Evolutionary conservation across 1,284 basidiomycete species (phyloP).

Genomic region (Tilletiopsis washingtonensis): DNA sequence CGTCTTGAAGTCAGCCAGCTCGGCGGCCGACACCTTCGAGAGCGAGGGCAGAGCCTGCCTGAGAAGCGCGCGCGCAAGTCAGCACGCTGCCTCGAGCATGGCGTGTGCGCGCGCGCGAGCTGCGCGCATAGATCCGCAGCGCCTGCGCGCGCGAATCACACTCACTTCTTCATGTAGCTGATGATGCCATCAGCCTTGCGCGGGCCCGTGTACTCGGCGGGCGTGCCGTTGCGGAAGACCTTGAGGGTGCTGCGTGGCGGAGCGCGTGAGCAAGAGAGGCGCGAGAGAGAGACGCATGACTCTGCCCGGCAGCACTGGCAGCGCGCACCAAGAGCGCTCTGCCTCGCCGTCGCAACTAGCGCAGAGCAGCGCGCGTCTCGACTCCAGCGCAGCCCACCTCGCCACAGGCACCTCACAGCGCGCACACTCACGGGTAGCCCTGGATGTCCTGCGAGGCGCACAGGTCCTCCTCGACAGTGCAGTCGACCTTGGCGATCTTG

Average conservation of each 20-base stretch:
- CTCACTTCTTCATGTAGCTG: slow-evolving; percentile 93
- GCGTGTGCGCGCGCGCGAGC: no score
- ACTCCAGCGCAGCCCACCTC: neutral
- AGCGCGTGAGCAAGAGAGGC: slow-evolving; percentile 49
- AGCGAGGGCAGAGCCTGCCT: slow-evolving; percentile 95
- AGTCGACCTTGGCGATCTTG: slow-evolving; percentile 73
- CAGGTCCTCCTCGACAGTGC: slow-evolving; percentile 55
- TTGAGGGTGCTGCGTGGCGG: slow-evolving; percentile 61
- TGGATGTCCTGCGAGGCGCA: slow-evolving; percentile 61
- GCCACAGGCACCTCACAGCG: neutral
- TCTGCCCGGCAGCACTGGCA: no score
- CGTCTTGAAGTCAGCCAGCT: slow-evolving; percentile 75
- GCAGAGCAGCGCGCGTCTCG: no score
- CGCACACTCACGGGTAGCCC: slow-evolving; percentile 74
- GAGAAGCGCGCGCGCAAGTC: neutral
- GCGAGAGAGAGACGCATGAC: no score
- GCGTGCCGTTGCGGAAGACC: slow-evolving; percentile 78
- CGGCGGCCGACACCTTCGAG: slow-evolving; percentile 64
- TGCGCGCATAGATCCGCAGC: no score
- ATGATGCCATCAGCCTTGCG: slow-evolving; percentile 94
- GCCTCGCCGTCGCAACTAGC: no score
- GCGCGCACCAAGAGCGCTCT: no score
- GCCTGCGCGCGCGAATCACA: slow-evolving; percentile 13
- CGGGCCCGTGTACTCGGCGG: slow-evolving; percentile 70
- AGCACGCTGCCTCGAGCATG: no score